These are phyloP conservation scores for Quercus parvula DNA, from an alignment of 306 rosid species.

Conservation along the genomic window DNA sequence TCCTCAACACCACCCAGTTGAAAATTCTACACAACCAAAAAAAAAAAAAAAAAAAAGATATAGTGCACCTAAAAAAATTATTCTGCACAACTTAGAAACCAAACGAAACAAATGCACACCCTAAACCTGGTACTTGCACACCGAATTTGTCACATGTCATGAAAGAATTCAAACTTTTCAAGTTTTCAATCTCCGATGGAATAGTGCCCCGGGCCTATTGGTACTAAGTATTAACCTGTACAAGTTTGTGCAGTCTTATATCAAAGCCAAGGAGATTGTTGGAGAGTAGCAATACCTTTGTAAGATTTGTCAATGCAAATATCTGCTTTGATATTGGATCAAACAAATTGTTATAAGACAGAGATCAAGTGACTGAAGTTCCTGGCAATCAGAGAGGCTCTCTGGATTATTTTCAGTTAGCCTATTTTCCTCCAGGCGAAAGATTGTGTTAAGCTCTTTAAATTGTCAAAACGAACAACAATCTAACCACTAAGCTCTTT, in stretches of 20 bases:
- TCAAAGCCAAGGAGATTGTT: constrained; percentile 75
- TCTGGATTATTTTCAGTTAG: constrained; percentile 68
- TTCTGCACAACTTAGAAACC: no score
- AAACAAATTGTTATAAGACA: constrained; percentile 53
- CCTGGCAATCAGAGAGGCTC: constrained; percentile 57
- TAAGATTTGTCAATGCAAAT: constrained; percentile 56
- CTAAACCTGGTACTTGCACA: no score
- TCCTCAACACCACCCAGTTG: no score
- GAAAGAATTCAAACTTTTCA: constrained; percentile 52
- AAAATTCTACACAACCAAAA: no score
- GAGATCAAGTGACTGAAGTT: constrained; percentile 67
- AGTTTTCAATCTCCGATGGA: constrained; percentile 69
- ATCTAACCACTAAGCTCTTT: constrained; percentile 9
- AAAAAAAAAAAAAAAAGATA: no score
- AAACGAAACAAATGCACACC: no score
- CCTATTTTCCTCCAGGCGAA: constrained; percentile 63
- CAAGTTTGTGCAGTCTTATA: constrained; percentile 65
- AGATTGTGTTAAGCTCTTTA: constrained; percentile 65
- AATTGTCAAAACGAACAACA: constrained; percentile 51
- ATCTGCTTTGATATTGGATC: constrained; percentile 65
- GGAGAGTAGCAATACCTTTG: constrained; percentile 65
- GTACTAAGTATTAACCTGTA: constrained; percentile 55
- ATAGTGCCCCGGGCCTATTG: constrained; percentile 51
- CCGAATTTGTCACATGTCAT: constrained; percentile 21
- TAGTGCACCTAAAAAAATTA: no score